Evolutionary conservation across 2,329 filamentous ascomycete genomes (phyloP), one percentile per base, ranked within the genome.

Genomic region (Colletotrichum sp.): DNA sequence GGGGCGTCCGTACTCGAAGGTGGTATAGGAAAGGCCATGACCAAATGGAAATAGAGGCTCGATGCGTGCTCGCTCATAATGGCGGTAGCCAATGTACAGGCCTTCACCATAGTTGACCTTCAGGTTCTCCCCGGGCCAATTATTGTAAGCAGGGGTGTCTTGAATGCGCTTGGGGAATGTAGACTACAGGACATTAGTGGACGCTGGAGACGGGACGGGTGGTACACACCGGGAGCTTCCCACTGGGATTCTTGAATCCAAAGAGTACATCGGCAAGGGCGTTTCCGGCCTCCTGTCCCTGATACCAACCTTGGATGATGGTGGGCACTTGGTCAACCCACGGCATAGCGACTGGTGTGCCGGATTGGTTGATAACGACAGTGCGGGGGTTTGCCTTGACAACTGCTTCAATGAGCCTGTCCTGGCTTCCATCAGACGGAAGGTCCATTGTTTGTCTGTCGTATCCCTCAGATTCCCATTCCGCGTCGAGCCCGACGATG

Each of bases 401-500:
- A 1, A 95, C 88, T 2, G 92, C 92, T 65, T 91, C 88, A 71
- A 95, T 88, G 6, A 95, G 88, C 49, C 89, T 88, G 80, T 95
- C 92, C 79, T 93, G 85, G 74, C 90, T 89, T 68, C 92, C 84
- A n/a, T 85, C 81, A 1, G 82, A 88, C 88, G 94, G 95, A 5
- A 95, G 85, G 18, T 93, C 94, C 77, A 95, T 88, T 79, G 95
- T 94, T 81, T 94, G 94, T 63, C 93, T 89, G 81, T 95, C 93
- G 76, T 94, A 94, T 2, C 93, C 93, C 82, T 95, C 93, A 3
- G 93, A 94, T 81, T 95, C 93, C 93, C 93, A 95, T 81, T 95
- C 93, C 7, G 91, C 91, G 81, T 95, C 93, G 1, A 95, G 87
- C 2, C 93, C 93, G 12, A 94, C 90, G 65, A 95, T 89, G 2